Evolutionary conservation across 2,329 filamentous ascomycete genomes (phyloP).

Genomic region (Arthrobotrys iridis): DNA sequence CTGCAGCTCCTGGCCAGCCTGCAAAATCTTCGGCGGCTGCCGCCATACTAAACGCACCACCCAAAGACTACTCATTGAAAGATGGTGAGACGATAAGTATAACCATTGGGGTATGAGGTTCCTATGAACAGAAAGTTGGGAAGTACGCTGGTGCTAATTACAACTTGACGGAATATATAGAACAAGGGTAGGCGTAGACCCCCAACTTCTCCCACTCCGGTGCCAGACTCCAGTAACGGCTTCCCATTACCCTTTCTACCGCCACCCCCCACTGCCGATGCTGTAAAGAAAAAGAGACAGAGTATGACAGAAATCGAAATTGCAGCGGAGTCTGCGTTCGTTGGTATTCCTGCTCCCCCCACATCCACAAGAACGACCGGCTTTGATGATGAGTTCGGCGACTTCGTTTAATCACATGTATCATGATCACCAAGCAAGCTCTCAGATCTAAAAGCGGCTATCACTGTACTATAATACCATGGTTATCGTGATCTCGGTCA

Average conservation of each 20-base stretch:
- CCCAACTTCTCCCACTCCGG: conserved; percentile 50
- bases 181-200: conserved; percentile 58
- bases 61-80: conserved; percentile 82
- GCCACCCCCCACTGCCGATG: conserved; percentile 73
- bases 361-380: conserved; percentile 71
- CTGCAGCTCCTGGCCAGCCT: conserved; percentile 22
- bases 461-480: conserved; percentile 41
- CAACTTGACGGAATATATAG: conserved; percentile 32
- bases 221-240: conserved; percentile 64
- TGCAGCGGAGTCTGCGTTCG: conserved; percentile 36
- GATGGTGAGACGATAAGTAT: conserved; percentile 90
- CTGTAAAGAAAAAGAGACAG: conserved; percentile 71
- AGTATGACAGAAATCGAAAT: conserved; percentile 63
- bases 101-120: conserved; percentile 71
- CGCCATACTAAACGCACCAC: conserved; percentile 20
- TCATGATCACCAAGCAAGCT: background rate
- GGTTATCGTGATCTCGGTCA: background rate
- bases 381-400: conserved; percentile 87
- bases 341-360: conserved; percentile 59
- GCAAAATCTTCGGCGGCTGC: conserved; percentile 9
- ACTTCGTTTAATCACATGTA: conserved; percentile 70
- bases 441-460: background rate
- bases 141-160: background rate
- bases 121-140: background rate
- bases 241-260: conserved; percentile 78